Conservation (phyloP, 768 basidiomycete genomes). For the Agrocybe praecox region DNA sequence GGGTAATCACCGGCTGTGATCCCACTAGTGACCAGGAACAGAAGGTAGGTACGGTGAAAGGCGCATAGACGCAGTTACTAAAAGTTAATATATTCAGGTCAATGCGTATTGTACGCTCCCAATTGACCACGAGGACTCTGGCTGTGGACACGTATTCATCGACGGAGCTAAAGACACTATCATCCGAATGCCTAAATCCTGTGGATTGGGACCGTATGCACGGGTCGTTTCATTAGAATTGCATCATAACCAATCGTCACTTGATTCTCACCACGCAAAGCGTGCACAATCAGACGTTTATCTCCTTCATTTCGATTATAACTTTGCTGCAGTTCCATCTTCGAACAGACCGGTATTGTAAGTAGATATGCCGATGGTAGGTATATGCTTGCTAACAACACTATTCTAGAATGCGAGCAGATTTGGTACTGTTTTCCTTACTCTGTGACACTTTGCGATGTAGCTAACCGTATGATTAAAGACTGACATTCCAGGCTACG, state of each 20-base stretch:
- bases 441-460: too few species aligned
- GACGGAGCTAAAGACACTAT: constrained; percentile 22
- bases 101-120: constrained; percentile 21
- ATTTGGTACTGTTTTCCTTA: not conserved
- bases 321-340: constrained; percentile 7
- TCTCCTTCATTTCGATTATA: constrained; percentile 8
- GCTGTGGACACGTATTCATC: constrained; percentile 23
- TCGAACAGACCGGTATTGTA: constrained; percentile 6
- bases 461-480: not conserved
- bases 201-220: constrained; percentile 28
- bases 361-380: not conserved
- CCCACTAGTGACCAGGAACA: constrained; percentile 22
- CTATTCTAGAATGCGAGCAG: constrained; percentile 12
- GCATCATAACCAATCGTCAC: constrained; percentile 19
- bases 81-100: constrained; percentile 11
- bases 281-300: constrained; percentile 19
- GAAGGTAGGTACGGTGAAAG: constrained; percentile 1
- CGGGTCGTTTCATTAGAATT: constrained; percentile 19
- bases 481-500: constrained; percentile 3
- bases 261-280: constrained; percentile 14
- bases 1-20: constrained; percentile 23
- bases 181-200: constrained; percentile 21
- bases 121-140: constrained; percentile 4
- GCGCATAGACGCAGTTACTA: not conserved
- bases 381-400: not conserved